These are phyloP conservation scores for Mycena polygramma DNA, from an alignment of 768 basidiomycete species.

Conservation along the genomic window DNA sequence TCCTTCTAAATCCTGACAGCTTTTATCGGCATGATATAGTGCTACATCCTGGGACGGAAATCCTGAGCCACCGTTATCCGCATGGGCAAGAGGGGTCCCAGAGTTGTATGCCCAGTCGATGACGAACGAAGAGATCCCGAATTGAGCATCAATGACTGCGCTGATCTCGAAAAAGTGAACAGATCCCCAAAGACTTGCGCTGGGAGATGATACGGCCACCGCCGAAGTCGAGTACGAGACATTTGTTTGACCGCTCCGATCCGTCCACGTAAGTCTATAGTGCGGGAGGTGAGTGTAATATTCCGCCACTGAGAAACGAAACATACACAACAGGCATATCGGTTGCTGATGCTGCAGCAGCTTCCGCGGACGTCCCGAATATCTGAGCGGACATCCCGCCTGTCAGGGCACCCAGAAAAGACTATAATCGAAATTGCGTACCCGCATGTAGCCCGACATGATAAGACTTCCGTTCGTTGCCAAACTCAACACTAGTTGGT, in stretches of 20 bases:
- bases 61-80: conserved; percentile 27
- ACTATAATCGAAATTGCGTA: neutral
- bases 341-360: conserved; percentile 12
- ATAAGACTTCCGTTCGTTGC: conserved; percentile 16
- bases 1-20: neutral
- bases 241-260: conserved; percentile 4
- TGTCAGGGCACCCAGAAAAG: neutral
- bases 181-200: conserved; percentile 20
- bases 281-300: neutral
- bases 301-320: neutral
- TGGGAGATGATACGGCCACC: neutral
- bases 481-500: conserved; percentile 15
- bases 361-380: conserved; percentile 26
- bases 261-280: conserved; percentile 28
- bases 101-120: conserved; percentile 24
- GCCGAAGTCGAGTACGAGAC: conserved; percentile 8
- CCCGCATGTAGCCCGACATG: conserved; percentile 26
- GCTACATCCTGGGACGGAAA: conserved; percentile 31
- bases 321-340: conserved; percentile 31
- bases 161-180: conserved; percentile 23
- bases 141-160: neutral
- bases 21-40: conserved; percentile 3
- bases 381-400: conserved; percentile 11
- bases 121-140: conserved; percentile 27
- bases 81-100: neutral